Evolutionary conservation across 2,329 filamentous ascomycete genomes (phyloP).

Genomic region (Paraphaeosphaeria minitans): DNA sequence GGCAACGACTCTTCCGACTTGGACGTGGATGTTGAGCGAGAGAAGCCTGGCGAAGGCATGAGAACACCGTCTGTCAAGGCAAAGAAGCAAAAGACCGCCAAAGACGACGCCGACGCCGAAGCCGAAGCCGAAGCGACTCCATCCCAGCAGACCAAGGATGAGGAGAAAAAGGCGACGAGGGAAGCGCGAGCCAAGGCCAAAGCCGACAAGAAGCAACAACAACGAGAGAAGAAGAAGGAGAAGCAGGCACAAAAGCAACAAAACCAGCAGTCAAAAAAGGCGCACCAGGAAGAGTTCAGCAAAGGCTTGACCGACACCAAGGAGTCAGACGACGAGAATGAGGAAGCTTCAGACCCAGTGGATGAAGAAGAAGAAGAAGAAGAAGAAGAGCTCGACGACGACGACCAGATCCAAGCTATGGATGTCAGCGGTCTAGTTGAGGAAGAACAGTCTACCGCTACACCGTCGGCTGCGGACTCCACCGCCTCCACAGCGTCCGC

Average conservation of each 20-base stretch:
- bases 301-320: slow-evolving; percentile 27
- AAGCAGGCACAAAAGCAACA: slow-evolving; percentile 48
- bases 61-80: slow-evolving; percentile 34
- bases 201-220: slow-evolving; percentile 51
- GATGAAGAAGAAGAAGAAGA: slow-evolving; percentile 29
- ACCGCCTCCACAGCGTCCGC: slow-evolving; percentile 49
- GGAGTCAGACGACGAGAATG: slow-evolving; percentile 18
- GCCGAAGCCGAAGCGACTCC: slow-evolving; percentile 19
- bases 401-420: slow-evolving; percentile 40
- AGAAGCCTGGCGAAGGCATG: slow-evolving; percentile 47
- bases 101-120: slow-evolving; percentile 29
- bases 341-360: slow-evolving; percentile 26
- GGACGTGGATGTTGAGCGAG: slow-evolving; percentile 42
- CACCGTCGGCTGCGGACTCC: slow-evolving; percentile 40
- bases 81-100: slow-evolving; percentile 52
- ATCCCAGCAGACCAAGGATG: slow-evolving; percentile 18
- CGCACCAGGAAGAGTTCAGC: slow-evolving; percentile 37
- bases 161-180: slow-evolving; percentile 47
- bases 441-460: slow-evolving; percentile 41
- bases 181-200: slow-evolving; percentile 47
- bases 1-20: slow-evolving; percentile 40
- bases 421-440: slow-evolving; percentile 47
- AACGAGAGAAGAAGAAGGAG: slow-evolving; percentile 53
- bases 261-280: slow-evolving; percentile 41
- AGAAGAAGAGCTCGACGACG: slow-evolving; percentile 28